Percentiles rank a stretch among this genome's conserved stretches.
phyloP scores from a whole-genome alignment of 805 yeast genomes.

The Yamadazyma akitaensis region DNA sequence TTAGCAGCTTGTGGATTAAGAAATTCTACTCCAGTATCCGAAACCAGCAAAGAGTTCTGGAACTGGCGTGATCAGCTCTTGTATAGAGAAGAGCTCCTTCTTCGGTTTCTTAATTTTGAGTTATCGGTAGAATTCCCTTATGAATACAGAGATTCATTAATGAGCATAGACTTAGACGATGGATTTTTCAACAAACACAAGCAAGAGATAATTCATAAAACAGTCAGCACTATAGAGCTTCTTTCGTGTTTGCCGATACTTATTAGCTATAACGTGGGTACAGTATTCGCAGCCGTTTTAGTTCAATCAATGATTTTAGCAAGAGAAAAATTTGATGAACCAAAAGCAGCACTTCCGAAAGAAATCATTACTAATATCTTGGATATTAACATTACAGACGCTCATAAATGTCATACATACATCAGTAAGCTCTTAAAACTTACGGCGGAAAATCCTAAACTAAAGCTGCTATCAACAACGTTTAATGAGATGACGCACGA shows the following conservation, averaged over 20 bases:
- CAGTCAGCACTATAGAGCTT: constrained; percentile 34
- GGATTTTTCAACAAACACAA: constrained; percentile 15
- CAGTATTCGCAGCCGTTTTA: constrained; percentile 30
- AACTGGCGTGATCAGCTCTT: constrained; percentile 43
- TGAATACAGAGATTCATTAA: constrained; percentile 22
- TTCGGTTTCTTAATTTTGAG: constrained; percentile 38
- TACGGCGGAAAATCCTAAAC: background rate
- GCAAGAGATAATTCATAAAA: constrained; percentile 21
- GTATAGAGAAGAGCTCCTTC: constrained; percentile 40
- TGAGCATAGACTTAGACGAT: background rate
- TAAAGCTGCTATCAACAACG: background rate
- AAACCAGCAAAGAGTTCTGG: constrained; percentile 41
- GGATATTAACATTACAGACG: background rate
- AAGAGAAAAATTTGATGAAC: background rate
- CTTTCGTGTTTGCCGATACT: constrained; percentile 37
- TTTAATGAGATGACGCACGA: constrained; percentile 1
- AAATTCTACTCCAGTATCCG: constrained; percentile 33
- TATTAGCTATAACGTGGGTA: constrained; percentile 30
- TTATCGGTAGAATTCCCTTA: constrained; percentile 39
- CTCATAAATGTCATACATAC: background rate
- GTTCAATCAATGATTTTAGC: constrained; percentile 16
- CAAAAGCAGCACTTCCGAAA: background rate
- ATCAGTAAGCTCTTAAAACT: background rate
- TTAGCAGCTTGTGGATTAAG: constrained; percentile 33
- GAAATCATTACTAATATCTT: background rate